Conservation (phyloP, 106 monocot species). For the Xerophyta viscosa region DNA sequence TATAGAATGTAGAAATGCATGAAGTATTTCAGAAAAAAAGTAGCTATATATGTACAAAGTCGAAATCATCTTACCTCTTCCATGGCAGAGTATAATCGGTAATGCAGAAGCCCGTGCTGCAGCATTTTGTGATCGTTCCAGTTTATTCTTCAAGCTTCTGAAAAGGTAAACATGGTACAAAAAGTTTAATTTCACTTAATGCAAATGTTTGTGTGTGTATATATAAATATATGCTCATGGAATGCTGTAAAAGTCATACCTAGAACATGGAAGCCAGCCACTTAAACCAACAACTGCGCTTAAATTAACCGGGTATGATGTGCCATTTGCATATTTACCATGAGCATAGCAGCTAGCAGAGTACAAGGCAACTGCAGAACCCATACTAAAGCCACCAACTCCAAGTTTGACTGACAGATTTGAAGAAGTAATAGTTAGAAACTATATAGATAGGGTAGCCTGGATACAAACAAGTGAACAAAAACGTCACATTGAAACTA, state of each 20-base stretch:
- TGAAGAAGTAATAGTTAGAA: not conserved
- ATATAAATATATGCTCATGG: too few relatives aligned
- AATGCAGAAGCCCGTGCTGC: constrained; percentile 54
- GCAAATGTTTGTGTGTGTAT: too few relatives aligned
- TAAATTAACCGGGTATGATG: constrained; percentile 53
- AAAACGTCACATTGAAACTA: too few relatives aligned
- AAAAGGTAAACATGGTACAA: not conserved
- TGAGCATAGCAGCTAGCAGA: constrained; percentile 67
- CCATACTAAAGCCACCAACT: constrained; percentile 94
- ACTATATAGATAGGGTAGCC: too few relatives aligned
- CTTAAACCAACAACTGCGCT: constrained; percentile 70
- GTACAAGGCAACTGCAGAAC: constrained; percentile 73
- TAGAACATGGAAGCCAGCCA: constrained; percentile 97
- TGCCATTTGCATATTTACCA: constrained; percentile 70
- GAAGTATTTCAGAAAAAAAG: too few relatives aligned
- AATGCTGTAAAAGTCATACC: constrained; percentile 35
- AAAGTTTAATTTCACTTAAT: too few relatives aligned
- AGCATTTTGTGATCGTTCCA: constrained; percentile 70
- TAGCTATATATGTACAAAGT: too few relatives aligned
- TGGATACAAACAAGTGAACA: too few relatives aligned
- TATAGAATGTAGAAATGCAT: too few relatives aligned
- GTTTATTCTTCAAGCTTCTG: constrained; percentile 71
- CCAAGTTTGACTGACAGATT: constrained; percentile 67
- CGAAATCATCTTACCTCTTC: too few relatives aligned
- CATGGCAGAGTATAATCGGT: constrained; percentile 83